A percentile compares a stretch with the other conserved stretches of the same genome.
Conservation (phyloP, 148 eudicot species). For the Cornus controversa region DNA sequence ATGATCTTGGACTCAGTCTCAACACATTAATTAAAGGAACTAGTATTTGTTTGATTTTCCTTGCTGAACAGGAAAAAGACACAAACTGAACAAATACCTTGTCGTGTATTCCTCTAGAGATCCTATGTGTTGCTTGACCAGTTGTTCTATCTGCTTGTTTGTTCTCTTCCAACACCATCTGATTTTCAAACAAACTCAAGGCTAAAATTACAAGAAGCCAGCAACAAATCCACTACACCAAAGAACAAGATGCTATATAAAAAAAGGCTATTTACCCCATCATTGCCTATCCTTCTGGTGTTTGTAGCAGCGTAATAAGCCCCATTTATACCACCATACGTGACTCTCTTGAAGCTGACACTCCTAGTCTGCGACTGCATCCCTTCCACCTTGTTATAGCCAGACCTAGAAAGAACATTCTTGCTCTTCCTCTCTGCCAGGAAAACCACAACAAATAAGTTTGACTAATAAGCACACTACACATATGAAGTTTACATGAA, state of each 20-base stretch:
- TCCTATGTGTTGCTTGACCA: conserved; percentile 76
- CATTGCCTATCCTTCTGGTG: conserved; percentile 53
- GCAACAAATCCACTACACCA: not conserved
- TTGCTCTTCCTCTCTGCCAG: conserved; percentile 35
- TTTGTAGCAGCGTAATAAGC: conserved; percentile 65
- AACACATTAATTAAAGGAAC: no score
- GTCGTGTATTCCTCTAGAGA: conserved; percentile 77
- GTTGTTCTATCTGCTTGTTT: conserved; percentile 76
- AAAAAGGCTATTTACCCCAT: conserved; percentile 54
- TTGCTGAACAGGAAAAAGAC: not conserved
- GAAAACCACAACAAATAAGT: not conserved
- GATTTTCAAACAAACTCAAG: conserved; percentile 1
- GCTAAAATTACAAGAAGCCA: not conserved
- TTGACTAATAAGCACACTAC: not conserved
- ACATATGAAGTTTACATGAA: not conserved
- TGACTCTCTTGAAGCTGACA: conserved; percentile 59
- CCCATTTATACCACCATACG: conserved; percentile 86
- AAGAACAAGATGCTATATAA: not conserved
- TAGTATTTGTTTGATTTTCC: no score
- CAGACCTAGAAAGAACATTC: conserved; percentile 16
- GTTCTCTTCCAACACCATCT: conserved; percentile 76
- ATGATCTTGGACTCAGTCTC: not conserved
- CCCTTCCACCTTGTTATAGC: conserved; percentile 25
- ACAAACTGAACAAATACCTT: conserved; percentile 48
- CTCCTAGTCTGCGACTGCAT: conserved; percentile 27